Base-by-base conservation (phyloP, 805 yeast genomes). In the Barnettozyma salicaria region DNA sequence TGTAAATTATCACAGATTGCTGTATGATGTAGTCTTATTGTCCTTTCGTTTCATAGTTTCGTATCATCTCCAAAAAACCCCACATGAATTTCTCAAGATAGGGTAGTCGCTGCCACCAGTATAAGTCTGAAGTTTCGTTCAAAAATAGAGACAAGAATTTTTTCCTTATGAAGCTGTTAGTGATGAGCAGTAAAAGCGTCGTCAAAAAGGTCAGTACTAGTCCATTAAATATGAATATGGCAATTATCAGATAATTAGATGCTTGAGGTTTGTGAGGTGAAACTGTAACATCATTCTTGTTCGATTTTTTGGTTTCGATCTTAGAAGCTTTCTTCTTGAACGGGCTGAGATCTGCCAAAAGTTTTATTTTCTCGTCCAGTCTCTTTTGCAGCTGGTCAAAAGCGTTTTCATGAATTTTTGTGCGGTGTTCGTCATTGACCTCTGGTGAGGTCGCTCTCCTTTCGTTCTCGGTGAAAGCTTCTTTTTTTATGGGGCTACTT, bases 21-120 rank as follows among this genome's bases (percentile, higher is more conserved):
- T 11, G 30, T 17, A 8, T 9, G 7, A n/a, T n/a, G n/a, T 27
- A 9, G 19, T 17, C 17, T 27, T 12, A 27, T 30, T 30, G 34
- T 19, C 27, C 34, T 14, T 21, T 24, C 9, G 24, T 13, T 27
- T 36, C 18, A 28, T 25, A 17, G 32, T 32, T 20, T 30, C 31
- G 45, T 30, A 41, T 24, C 19, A 37, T 26, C 10, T 47, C 53
- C 26, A 47, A 23, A n/a, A 48, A n/a, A 21, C 23, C 26, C 53
- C 50, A 48, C 10, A 39, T 37, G 10, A 37, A 18, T 27, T 32
- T 40, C 17, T 48, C 53, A 3, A 41, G 16, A 11, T 32, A 10
- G 1, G 35, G 27, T 34, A 45, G 32, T 27, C 31, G 33, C 39
- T 48, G 53, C 53, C 53, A 48, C 53, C 53, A 48, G 24, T 47